A percentile compares a stretch with the other conserved stretches of the same genome.
Conservation (phyloP, 768 basidiomycete genomes). For the Tricholoma furcatifolium region DNA sequence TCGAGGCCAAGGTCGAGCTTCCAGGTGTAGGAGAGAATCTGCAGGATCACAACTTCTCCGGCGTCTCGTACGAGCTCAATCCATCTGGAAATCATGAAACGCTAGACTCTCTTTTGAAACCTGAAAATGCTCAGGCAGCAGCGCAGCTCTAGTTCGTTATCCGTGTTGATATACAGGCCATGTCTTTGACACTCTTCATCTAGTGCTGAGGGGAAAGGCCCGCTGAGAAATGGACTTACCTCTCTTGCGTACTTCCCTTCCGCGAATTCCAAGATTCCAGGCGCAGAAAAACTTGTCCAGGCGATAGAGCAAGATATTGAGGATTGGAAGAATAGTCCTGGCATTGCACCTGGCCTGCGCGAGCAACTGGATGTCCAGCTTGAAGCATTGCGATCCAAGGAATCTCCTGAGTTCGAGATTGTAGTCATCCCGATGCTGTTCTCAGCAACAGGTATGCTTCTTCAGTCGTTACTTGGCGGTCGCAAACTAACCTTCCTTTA, state of each 20-base stretch:
- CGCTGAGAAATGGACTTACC: conserved; percentile 24
- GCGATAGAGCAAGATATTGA: conserved; percentile 24
- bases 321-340: conserved; percentile 19
- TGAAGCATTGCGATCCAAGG: conserved; percentile 23
- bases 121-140: conserved; percentile 4
- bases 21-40: conserved; percentile 19
- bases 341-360: conserved; percentile 28
- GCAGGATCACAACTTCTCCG: conserved; percentile 12
- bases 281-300: conserved; percentile 16
- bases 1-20: conserved; percentile 14
- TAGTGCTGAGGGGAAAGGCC: conserved; percentile 24
- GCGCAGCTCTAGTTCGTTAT: conserved; percentile 7
- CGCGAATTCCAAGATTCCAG: conserved; percentile 14
- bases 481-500: conserved; percentile 4
- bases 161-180: neutral
- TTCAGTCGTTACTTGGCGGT: too few species aligned
- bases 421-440: conserved; percentile 22
- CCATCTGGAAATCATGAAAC: conserved; percentile 3
- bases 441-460: conserved; percentile 15
- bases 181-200: neutral
- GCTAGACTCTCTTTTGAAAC: conserved; percentile 8
- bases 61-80: conserved; percentile 11
- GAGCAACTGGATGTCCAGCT: conserved; percentile 42
- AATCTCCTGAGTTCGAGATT: conserved; percentile 25
- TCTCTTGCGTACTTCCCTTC: conserved; percentile 29